phyloP scores from a whole-genome alignment of 805 yeast genomes.

The Wickerhamomyces alni region DNA sequence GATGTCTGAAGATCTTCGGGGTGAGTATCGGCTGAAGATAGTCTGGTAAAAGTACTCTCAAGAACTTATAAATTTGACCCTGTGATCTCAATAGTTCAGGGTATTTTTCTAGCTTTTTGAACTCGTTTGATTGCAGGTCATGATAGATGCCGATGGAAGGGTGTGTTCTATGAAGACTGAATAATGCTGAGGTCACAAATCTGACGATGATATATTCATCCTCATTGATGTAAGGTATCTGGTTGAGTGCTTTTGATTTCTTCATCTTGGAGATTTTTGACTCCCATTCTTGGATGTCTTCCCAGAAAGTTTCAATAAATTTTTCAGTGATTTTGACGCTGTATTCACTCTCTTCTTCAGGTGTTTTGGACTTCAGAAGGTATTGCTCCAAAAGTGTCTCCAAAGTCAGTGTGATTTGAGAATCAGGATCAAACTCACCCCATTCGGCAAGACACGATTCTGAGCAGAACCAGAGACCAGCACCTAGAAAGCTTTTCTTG shows the following conservation, averaged over 20 bases:
- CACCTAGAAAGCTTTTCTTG: conserved; percentile 25
- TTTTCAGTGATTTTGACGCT: conserved; percentile 11
- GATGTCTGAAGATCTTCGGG: conserved; percentile 34
- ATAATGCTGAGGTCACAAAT: conserved; percentile 37
- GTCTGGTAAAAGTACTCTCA: conserved; percentile 33
- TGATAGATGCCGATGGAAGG: conserved; percentile 25
- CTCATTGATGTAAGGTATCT: conserved; percentile 41
- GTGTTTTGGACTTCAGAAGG: conserved; percentile 25
- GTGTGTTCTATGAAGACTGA: conserved; percentile 22
- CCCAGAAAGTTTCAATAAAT: conserved; percentile 32
- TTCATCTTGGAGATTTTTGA: conserved; percentile 26
- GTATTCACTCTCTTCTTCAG: conserved; percentile 9
- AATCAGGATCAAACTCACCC: conserved; percentile 28
- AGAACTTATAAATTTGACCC: conserved; percentile 40
- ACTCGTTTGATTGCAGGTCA: conserved; percentile 46
- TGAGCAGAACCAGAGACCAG: conserved; percentile 50
- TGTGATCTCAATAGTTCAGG: conserved; percentile 45
- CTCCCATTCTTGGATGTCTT: conserved; percentile 32
- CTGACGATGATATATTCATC: conserved; percentile 48
- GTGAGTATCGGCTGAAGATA: conserved; percentile 31
- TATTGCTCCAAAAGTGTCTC: conserved; percentile 24
- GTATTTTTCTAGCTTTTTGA: conserved; percentile 35
- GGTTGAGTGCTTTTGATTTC: conserved; percentile 27
- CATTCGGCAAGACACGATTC: conserved; percentile 37
- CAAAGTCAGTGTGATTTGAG: conserved; percentile 29